Evolutionary conservation across 2,329 filamentous ascomycete species (phyloP).

Genomic region (Penicillium sp.): DNA sequence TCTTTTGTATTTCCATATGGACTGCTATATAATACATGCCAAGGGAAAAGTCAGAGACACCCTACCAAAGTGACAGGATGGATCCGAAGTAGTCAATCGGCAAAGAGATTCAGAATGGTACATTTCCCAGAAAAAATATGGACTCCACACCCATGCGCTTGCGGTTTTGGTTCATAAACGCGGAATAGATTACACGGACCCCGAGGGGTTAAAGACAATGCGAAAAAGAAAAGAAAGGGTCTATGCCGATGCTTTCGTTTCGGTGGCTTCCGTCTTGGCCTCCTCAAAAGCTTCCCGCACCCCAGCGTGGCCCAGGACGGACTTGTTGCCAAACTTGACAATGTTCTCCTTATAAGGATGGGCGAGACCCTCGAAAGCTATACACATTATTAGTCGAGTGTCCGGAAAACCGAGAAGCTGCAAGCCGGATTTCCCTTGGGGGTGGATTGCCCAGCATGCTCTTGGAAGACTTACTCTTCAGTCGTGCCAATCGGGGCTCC

Average conservation of each 20-base stretch:
- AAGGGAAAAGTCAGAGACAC: conserved; percentile 1
- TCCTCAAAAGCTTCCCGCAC: conserved; percentile 39
- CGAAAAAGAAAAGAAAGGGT: conserved; percentile 10
- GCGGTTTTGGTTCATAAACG: conserved; percentile 30
- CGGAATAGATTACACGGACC: conserved; percentile 29
- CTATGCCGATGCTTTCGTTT: conserved; percentile 28
- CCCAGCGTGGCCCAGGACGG: conserved; percentile 36
- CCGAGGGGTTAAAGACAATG: conserved; percentile 4
- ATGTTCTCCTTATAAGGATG: conserved; percentile 93
- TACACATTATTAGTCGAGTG: background rate
- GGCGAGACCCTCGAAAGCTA: conserved; percentile 83
- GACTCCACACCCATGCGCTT: conserved; percentile 45
- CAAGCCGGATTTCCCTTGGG: background rate
- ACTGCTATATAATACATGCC: conserved; percentile 24
- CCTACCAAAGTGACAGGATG: background rate
- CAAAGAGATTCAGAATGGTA: conserved; percentile 11
- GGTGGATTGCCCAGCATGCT: background rate
- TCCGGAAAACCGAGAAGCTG: background rate
- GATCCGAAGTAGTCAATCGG: background rate
- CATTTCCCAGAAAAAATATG: conserved; percentile 20
- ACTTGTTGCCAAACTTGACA: conserved; percentile 65
- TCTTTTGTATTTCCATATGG: conserved; percentile 17
- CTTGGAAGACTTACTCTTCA: conserved; percentile 67
- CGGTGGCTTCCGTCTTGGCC: conserved; percentile 30
- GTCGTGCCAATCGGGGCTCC: conserved; percentile 77